Percentiles rank a stretch among this genome's conserved stretches.
Evolutionary conservation across 148 eudicot species (phyloP).

Genomic region (Arbutus unedo): DNA sequence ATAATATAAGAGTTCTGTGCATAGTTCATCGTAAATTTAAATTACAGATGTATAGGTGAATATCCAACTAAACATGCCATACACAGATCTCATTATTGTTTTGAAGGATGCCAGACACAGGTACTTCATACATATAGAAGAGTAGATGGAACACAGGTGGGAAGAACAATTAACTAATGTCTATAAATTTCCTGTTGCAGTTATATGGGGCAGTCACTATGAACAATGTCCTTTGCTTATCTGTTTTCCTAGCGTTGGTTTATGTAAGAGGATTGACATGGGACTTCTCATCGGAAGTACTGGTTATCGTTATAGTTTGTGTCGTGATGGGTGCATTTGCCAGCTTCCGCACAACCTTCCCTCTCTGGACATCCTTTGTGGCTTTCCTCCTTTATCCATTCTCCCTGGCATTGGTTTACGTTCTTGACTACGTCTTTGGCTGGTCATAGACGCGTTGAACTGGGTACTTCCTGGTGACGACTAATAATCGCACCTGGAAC

Average conservation of each 20-base stretch:
- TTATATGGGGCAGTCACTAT: slow-evolving; percentile 80
- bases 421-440: slow-evolving; percentile 79
- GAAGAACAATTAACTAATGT: slow-evolving; percentile 6
- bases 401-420: slow-evolving; percentile 66
- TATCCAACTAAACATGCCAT: not conserved
- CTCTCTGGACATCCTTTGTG: slow-evolving; percentile 69
- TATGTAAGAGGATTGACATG: slow-evolving; percentile 74
- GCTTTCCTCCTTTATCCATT: slow-evolving; percentile 81
- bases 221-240: slow-evolving; percentile 81
- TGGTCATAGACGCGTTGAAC: slow-evolving; percentile 55
- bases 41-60: not conserved
- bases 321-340: slow-evolving; percentile 66
- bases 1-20: not conserved
- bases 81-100: not conserved
- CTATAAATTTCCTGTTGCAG: slow-evolving; percentile 30
- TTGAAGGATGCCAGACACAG: too few relatives aligned
- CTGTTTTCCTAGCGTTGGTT: slow-evolving; percentile 83
- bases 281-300: slow-evolving; percentile 95
- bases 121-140: not conserved
- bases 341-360: slow-evolving; percentile 75
- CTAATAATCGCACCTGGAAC: not conserved
- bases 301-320: slow-evolving; percentile 77
- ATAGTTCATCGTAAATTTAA: not conserved
- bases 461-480: not conserved
- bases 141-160: not conserved